Evolutionary conservation across 1,284 basidiomycete species (phyloP), one percentile per base, ranked within the genome.

Genomic region (Rhodotorula mucilaginosa): DNA sequence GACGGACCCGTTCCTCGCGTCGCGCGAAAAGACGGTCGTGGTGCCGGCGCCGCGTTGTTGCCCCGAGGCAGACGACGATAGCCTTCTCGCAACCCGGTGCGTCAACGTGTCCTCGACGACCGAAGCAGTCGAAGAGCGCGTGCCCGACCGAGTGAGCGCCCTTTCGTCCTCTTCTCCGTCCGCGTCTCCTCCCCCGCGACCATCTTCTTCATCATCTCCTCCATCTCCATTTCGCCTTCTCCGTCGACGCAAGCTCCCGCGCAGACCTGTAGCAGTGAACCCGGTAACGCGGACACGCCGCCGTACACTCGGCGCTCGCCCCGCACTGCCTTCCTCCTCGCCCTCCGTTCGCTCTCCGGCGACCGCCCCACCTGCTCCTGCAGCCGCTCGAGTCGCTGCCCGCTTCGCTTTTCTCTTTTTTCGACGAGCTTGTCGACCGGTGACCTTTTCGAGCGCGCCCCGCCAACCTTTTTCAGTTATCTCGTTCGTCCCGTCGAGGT

Each of bases 1-100:
- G 57, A 54, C 29, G 29, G 67, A 65, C 2, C 52, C 19, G 18
- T 54, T 26, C 18, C 34, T 5, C 19, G 64, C 49, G 34, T 59
- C 65, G 19, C 67, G 64, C 13, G 67, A 69, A 63, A 74, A 72
- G 19, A 74, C 72, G 47, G 70, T 67, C 48, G 70, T 47, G n/a
- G 39, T 52, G 5, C 52, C 64, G 15, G 69, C 56, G 1, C 64
- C 61, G 19, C 34, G 31, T 16, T 29, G 12, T 15, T 48, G 47
- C 5, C 62, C 16, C 39, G 12, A n/a, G 15, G 62, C 34, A 7
- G 29, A n/a, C 10, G 5, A 29, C 64, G 67, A 44, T 15, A 72
- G 4, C 1, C 68, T 62, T 2, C 65, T 21, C 4, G 64, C 29
- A 13, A 72, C 48, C 2, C 73, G 64, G 15, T 62, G 58, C 1